Conservation (phyloP, 306 rosid genomes). For the Crataegus laevigata region DNA sequence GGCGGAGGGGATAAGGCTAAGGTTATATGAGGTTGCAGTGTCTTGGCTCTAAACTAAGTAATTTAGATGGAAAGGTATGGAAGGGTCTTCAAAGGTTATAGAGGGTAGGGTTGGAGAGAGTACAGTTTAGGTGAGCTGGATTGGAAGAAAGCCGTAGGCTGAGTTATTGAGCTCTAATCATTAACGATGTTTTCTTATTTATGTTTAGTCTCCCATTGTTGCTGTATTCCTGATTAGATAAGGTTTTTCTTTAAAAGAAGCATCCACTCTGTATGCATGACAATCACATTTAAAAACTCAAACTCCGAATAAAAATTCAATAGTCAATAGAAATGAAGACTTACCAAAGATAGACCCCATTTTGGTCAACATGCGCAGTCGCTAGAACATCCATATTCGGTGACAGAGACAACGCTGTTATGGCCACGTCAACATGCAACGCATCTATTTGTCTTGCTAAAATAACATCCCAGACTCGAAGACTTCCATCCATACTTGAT, state of each 20-base stretch:
- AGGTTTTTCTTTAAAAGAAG: too few relatives aligned
- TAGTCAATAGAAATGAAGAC: conserved; percentile 19
- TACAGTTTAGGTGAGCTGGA: not conserved
- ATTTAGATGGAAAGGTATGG: not conserved
- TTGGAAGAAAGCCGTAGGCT: not conserved
- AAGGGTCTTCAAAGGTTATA: not conserved
- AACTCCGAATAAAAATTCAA: not conserved
- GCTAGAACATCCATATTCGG: conserved; percentile 92
- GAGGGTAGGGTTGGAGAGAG: not conserved
- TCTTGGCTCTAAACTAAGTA: not conserved
- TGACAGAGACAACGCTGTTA: conserved; percentile 77
- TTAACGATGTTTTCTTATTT: not conserved
- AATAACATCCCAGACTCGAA: conserved; percentile 88
- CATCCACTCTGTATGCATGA: not conserved
- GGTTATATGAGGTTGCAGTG: not conserved
- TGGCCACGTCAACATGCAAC: conserved; percentile 63
- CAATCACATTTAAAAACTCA: not conserved
- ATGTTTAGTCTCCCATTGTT: too few relatives aligned
- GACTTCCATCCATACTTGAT: conserved; percentile 95
- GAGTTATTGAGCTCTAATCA: not conserved
- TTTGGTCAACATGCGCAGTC: conserved; percentile 86
- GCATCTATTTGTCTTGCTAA: conserved; percentile 87
- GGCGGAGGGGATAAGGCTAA: not conserved
- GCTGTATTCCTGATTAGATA: too few relatives aligned
- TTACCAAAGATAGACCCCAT: conserved; percentile 86